These are phyloP conservation scores for Oryza meyeriana DNA, from an alignment of 176 grass and related monocot species.

Conservation along the genomic window DNA sequence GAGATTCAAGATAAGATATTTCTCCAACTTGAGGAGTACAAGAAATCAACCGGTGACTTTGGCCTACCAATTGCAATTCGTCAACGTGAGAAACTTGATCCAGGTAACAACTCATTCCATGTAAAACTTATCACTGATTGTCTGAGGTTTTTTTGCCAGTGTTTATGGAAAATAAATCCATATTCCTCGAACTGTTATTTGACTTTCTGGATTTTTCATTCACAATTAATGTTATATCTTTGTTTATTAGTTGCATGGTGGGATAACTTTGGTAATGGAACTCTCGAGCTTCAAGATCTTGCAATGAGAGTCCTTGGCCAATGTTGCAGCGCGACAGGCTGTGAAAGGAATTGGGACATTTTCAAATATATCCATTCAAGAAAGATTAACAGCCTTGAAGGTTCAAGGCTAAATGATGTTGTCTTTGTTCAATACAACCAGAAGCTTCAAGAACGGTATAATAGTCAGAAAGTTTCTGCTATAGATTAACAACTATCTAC, in stretches of 20 bases:
- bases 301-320: conserved; percentile 53
- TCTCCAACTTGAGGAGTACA: conserved; percentile 56
- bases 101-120: conserved; percentile 28
- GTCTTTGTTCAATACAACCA: conserved; percentile 49
- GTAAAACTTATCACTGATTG: background rate
- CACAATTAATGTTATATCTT: background rate
- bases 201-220: background rate
- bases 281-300: conserved; percentile 50
- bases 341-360: conserved; percentile 47
- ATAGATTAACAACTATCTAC: background rate
- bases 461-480: background rate
- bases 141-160: background rate
- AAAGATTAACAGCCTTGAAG: conserved; percentile 46
- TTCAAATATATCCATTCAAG: conserved; percentile 46
- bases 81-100: conserved; percentile 53
- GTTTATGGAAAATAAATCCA: background rate
- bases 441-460: conserved; percentile 57
- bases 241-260: conserved; percentile 58
- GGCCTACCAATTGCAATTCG: conserved; percentile 57
- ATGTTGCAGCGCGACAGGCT: conserved; percentile 61
- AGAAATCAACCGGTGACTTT: conserved; percentile 54
- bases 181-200: background rate
- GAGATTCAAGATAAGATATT: conserved; percentile 68
- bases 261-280: conserved; percentile 58
- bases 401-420: conserved; percentile 32